Conservation (phyloP, 1,284 basidiomycete species). For the Amylostereum chailletii region DNA sequence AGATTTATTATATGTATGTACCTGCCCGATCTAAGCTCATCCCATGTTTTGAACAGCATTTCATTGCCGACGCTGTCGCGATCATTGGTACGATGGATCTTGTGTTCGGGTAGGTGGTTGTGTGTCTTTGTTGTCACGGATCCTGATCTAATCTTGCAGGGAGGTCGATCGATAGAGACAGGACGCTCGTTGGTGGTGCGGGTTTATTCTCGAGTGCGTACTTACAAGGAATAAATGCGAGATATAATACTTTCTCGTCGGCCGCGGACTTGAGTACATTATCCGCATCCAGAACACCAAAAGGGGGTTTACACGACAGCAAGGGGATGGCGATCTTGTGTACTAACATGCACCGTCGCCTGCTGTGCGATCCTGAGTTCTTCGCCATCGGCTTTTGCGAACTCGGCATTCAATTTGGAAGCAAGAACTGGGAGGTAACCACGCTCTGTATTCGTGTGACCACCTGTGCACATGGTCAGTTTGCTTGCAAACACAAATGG, state of each 20-base stretch:
- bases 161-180: constrained; percentile 33
- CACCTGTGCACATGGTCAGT: constrained; percentile 16
- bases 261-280: too few species aligned
- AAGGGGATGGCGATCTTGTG: constrained; percentile 53
- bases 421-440: constrained; percentile 73
- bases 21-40: too few species aligned
- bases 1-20: constrained; percentile 18
- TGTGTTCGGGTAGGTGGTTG: constrained; percentile 66
- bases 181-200: background rate
- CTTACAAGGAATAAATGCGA: too few species aligned
- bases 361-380: constrained; percentile 14
- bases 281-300: background rate
- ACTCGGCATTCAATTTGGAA: constrained; percentile 38
- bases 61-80: constrained; percentile 86
- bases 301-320: constrained; percentile 32
- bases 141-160: constrained; percentile 9
- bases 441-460: constrained; percentile 80
- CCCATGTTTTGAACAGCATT: constrained; percentile 46
- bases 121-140: background rate
- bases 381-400: constrained; percentile 15
- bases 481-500: constrained; percentile 3
- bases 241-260: too few species aligned
- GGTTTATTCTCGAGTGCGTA: background rate
- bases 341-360: constrained; percentile 50
- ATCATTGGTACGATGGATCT: constrained; percentile 92